These are phyloP conservation scores for Chloropicon primus DNA, from an alignment of 139 green algal species.

Conservation along the genomic window DNA sequence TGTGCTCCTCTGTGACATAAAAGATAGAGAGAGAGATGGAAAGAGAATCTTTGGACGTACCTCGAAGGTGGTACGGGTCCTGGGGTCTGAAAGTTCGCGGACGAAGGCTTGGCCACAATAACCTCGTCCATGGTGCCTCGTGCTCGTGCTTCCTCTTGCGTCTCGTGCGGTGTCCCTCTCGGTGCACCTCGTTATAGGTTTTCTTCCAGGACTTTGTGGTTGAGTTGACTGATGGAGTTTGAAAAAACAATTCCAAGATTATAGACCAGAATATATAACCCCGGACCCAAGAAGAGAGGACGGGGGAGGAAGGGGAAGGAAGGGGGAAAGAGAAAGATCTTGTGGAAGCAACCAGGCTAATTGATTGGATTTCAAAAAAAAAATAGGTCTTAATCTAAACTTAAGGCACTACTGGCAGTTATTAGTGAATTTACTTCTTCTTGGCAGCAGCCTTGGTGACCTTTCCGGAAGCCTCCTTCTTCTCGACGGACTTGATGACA, in stretches of 20 bases:
- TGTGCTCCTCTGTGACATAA: too few species aligned
- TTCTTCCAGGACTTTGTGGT: not conserved
- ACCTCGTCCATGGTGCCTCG: not conserved
- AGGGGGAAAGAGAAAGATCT: too few species aligned
- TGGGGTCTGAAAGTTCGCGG: not conserved
- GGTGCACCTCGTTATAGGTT: not conserved
- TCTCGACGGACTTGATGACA: constrained; percentile 48
- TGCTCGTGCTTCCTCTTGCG: not conserved
- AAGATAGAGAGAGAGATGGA: too few species aligned
- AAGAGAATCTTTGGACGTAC: not conserved
- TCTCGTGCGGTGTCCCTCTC: not conserved
- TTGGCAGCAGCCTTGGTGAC: constrained; percentile 36
- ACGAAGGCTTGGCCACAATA: not conserved
- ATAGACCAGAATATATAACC: too few species aligned
- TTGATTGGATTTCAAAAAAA: too few species aligned
- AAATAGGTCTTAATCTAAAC: not conserved
- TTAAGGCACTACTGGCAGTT: not conserved
- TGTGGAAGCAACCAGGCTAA: too few species aligned
- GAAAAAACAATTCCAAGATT: too few species aligned
- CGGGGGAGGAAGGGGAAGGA: too few species aligned
- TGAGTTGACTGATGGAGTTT: too few species aligned
- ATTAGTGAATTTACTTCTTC: constrained; percentile 36
- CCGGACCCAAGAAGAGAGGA: too few species aligned
- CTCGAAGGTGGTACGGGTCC: not conserved
- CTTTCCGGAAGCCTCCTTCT: constrained; percentile 30